A percentile compares a stretch with the other conserved stretches of the same genome.
Conservation (phyloP, 163 green algal species). For the Scenedesmus sp. region DNA sequence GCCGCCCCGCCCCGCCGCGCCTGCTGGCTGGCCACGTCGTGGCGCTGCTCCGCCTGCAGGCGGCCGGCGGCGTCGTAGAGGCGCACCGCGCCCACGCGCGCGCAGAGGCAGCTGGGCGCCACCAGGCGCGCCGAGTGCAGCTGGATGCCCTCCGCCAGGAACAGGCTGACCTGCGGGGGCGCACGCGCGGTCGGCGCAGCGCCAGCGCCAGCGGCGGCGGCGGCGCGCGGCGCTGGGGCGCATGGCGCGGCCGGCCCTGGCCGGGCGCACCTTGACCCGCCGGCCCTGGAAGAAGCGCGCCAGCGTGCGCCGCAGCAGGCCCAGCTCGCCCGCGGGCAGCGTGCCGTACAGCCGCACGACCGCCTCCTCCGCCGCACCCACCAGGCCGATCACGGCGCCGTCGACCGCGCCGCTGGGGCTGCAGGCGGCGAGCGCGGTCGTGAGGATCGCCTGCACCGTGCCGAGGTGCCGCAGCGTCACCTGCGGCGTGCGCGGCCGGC, state of each 20-base stretch:
- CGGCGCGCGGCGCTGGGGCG: background rate
- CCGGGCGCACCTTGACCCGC: slow-evolving; percentile 20
- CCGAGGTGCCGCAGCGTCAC: slow-evolving; percentile 65
- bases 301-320: slow-evolving; percentile 63
- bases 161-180: slow-evolving; percentile 73
- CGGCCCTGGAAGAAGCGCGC: no score
- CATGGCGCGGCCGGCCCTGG: background rate
- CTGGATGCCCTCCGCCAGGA: slow-evolving; percentile 74
- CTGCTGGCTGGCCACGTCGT: slow-evolving; percentile 45
- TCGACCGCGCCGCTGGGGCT: slow-evolving; percentile 8
- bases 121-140: slow-evolving; percentile 52
- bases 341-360: slow-evolving; percentile 51
- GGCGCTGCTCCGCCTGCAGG: slow-evolving; percentile 46
- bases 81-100: slow-evolving; percentile 45
- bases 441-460: slow-evolving; percentile 56
- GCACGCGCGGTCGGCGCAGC: no score
- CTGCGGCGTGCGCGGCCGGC: slow-evolving; percentile 48
- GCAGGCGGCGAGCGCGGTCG: slow-evolving; percentile 22
- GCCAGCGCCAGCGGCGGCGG: background rate
- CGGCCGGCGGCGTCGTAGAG: slow-evolving; percentile 42
- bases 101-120: slow-evolving; percentile 48
- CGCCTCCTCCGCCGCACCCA: slow-evolving; percentile 50
- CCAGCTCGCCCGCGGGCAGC: slow-evolving; percentile 54
- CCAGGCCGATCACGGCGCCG: slow-evolving; percentile 4
- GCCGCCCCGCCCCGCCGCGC: no score